Conservation (phyloP, 1,284 basidiomycete species). For the Microbotryum intermedium region DNA sequence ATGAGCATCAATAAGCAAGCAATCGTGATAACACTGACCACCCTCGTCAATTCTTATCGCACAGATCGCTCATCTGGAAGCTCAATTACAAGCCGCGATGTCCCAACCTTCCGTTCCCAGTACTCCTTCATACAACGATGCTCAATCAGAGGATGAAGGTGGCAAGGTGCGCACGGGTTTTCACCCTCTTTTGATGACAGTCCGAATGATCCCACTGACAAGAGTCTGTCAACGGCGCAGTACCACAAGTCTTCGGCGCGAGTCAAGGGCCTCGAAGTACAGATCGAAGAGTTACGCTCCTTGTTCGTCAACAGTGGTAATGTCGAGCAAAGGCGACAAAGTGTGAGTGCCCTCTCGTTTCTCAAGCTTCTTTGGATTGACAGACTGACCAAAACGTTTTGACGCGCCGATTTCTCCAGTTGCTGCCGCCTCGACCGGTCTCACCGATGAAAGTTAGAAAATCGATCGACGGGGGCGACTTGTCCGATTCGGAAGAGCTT, state of each 20-base stretch:
- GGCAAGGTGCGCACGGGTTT: not conserved
- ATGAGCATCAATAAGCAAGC: too few species aligned
- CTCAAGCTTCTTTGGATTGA: rapidly evolving
- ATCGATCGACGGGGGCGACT: not conserved
- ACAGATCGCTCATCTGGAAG: slow-evolving; percentile 20
- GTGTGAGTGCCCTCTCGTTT: slow-evolving; percentile 5
- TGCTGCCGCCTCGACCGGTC: slow-evolving; percentile 25
- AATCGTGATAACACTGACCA: not conserved
- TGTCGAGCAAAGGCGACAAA: slow-evolving; percentile 21
- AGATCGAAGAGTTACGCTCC: slow-evolving; percentile 24
- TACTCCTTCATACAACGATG: slow-evolving; percentile 15
- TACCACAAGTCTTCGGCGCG: not conserved
- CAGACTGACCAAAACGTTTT: not conserved
- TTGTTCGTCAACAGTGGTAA: slow-evolving; percentile 24
- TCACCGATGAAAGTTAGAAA: slow-evolving; percentile 19
- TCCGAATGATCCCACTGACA: too few species aligned
- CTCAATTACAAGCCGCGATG: slow-evolving; percentile 24
- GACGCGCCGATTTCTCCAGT: not conserved
- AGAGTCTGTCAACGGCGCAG: slow-evolving; percentile 1
- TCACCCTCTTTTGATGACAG: not conserved
- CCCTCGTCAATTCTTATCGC: not conserved
- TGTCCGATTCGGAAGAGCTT: not conserved
- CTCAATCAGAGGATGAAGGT: slow-evolving; percentile 3
- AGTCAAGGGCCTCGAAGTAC: slow-evolving; percentile 14
- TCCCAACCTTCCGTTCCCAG: slow-evolving; percentile 14